Evolutionary conservation across 768 basidiomycete genomes (phyloP), one percentile per base, ranked within the genome.

Genomic region (Boletus tomentosulus): DNA sequence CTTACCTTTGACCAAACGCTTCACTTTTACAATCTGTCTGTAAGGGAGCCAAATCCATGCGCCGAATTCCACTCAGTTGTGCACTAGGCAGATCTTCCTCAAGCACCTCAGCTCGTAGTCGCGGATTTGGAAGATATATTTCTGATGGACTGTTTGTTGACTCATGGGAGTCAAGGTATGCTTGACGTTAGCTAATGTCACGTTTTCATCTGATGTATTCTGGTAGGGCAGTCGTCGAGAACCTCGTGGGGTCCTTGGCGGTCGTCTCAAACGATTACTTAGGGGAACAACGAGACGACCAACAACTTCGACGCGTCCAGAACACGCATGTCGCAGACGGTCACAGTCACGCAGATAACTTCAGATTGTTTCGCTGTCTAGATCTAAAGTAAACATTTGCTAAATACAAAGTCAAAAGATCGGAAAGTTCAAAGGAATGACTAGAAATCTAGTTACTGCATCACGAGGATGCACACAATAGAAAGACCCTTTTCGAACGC

Each of bases 51-150:
- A 48, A 46, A 47, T 52, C 47, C 24, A 24, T 42, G 47, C 3
- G 37, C 47, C 33, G 55, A 48, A 54, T 53, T 51, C 37, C 54
- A 33, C 66, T 66, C 48, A 69, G 55, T 50, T 46, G 45, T 34
- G 57, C 50, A 46, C 56, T 56, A 79, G 76, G 71, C 75, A 62
- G 74, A 80, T 65, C 67, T 73, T 27, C 71, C 70, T 34, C 73
- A 76, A 60, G 77, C 82, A 2, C 77, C 78, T 34, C 87, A 95
- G 77, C 75, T 95, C 42, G 81, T 98, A 42, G 80, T 98, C 9
- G 74, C 89, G 1, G 97, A 98, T 66, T 71, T 98, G 35, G 87
- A 92, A n/a, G 97, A 99, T 51, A 84, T 93, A 19, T 98, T 95
- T 70, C 70, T 89, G 72, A 76, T 6, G 87, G 86, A 3, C 74